Conservation (phyloP, 208 protist genomes). For the Herpetomonas muscarum region DNA sequence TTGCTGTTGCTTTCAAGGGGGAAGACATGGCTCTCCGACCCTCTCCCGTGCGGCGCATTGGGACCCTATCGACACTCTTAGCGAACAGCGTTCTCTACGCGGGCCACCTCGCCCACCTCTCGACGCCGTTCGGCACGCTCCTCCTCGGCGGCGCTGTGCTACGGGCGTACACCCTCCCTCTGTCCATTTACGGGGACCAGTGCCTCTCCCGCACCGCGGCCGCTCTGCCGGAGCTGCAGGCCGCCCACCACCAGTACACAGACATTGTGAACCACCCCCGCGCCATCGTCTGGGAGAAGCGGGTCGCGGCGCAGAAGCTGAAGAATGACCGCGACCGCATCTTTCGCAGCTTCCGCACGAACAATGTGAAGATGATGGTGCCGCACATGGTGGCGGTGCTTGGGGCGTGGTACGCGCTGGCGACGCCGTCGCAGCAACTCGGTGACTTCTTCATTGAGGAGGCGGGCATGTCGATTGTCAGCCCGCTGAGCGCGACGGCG, state of each 20-base stretch:
- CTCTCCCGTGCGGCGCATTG: conserved; percentile 34
- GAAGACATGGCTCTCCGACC: conserved; percentile 21
- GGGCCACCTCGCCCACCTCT: conserved; percentile 25
- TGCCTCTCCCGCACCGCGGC: conserved; percentile 53
- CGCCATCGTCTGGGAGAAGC: conserved; percentile 80
- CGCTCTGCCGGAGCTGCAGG: conserved; percentile 72
- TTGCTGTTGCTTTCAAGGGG: neutral
- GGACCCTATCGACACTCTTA: conserved; percentile 51
- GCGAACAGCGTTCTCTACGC: conserved; percentile 49
- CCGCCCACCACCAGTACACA: conserved; percentile 53
- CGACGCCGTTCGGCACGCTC: conserved; percentile 47
- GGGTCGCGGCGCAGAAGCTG: conserved; percentile 75
- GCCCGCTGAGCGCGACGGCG: conserved; percentile 20
- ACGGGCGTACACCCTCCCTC: conserved; percentile 41
- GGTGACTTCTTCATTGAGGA: conserved; percentile 33
- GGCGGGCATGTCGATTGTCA: conserved; percentile 25
- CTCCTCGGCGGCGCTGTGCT: conserved; percentile 50
- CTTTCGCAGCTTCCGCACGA: conserved; percentile 63
- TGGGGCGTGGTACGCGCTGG: conserved; percentile 43
- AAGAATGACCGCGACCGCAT: conserved; percentile 80
- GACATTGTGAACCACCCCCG: conserved; percentile 64
- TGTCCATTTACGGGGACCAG: conserved; percentile 77
- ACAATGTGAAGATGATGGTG: conserved; percentile 66
- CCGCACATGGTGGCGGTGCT: conserved; percentile 32
- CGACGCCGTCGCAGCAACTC: conserved; percentile 58